Base-by-base conservation (phyloP, 805 yeast genomes). In the Cephaloascus fragrans region DNA sequence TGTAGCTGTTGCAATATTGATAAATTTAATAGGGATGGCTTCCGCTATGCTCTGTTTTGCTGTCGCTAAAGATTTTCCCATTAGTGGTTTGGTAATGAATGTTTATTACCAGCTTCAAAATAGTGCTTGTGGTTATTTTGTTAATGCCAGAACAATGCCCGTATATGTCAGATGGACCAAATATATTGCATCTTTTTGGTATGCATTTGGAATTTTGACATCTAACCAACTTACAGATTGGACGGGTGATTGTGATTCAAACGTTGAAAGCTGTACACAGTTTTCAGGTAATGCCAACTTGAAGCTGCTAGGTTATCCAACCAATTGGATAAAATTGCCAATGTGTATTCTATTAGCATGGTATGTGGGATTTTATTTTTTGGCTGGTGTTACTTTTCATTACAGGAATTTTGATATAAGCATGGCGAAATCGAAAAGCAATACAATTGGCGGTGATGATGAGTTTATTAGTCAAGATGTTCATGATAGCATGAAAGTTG, bases 161-260 rank as follows among this genome's bases (percentile, higher is more conserved):
- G 69, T 63, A 4, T 65, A 65, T 40, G 71, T 65, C 12, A 48
- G 65, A 26, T 65, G 71, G 71, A 50, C 52, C 9, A 65, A 64
- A 42, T 65, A 65, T 41, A 41, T 57, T 31, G 62, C 67, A 3
- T 62, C 57, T 43, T 64, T 65, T 43, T 65, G 70, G 70, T 64
- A 63, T 39, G 67, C 58, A 0, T 65, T 64, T 44, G 70, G 70
- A 4, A 70, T 67, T 3, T 53, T 65, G 37, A 45, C 51, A 12
- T 43, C 67, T 2, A 65, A 64, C 39, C 70, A 65, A 43, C 64
- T 46, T 39, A 51, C 64, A 3, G 46, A 53, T 26, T 65, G 70
- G 70, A 35, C 37, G 32, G 71, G 70, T 8, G 56, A 52, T 28
- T 65, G 71, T 44, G 62, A 66, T 1, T 39, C 37, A 18, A 36